Base-by-base conservation (phyloP, 768 basidiomycete genomes). In the Coprinellus micaceus region DNA sequence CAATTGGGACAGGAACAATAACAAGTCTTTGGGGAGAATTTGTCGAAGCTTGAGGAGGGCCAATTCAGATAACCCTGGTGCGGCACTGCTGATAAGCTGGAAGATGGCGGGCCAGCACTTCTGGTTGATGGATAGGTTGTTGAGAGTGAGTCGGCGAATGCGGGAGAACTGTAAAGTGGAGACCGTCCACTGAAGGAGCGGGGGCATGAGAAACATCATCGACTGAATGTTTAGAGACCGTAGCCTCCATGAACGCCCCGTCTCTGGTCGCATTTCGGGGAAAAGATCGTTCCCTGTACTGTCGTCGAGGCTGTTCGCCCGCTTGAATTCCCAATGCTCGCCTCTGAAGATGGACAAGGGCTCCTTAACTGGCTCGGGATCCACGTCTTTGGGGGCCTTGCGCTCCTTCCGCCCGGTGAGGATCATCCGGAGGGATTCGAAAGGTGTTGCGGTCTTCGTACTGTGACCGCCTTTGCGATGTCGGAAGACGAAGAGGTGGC, bases 111-210 rank as follows among this genome's bases (percentile, higher is more conserved):
- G 60, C 66, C 66, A 67, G 40, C 60, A 62, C 41, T 64, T 67
- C 22, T 58, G 59, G 30, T 64, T 61, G 30, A 67, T 52, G 1
- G 60, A 59, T 1, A 65, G 53, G 29, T 62, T 60, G 37, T 36
- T 60, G 30, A 67, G 56, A 3, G 55, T 58, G 21, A 67, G 53
- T 3, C 46, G 33, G 39, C 61, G 36, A 12, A 62, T 44, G n/a
- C 58, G 48, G 9, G 52, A 54, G n/a, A 59, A 61, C 5, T 59
- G 62, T 26, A 65, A 30, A 9, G 57, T 54, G 5, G 61, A 61
- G 21, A 63, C 56, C n/a, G 60, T 59, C 66, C 66, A 67, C 44
- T 67, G 66, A 9, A 67, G 58, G 22, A 67, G 58, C 10, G 66
- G 66, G 10, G 64, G 66, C 21, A 61, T 60, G 30, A 59, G 46